Evolutionary conservation across 225 moss, liverwort and hornwort species (phyloP), one percentile per base, ranked within the genome.

Genomic region (Sphagnum tenellum): DNA sequence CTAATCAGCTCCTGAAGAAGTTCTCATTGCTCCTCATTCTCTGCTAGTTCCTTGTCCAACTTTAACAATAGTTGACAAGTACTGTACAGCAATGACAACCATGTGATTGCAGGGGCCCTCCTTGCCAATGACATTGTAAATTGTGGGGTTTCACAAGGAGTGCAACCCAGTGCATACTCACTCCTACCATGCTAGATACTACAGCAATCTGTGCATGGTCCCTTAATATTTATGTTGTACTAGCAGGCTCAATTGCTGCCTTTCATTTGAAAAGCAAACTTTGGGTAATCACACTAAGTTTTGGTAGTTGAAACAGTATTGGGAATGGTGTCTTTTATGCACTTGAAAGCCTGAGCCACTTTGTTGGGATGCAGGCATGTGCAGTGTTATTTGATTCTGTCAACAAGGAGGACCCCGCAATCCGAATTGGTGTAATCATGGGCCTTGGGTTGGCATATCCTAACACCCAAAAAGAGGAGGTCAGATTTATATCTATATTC

Each of bases 361-460:
- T 29, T 29, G 29, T 29, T 29, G 29, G 29, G 29, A 29, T 46
- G 64, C 81, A 95, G 95, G 96, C 92, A 55, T 87, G 83, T 82
- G 96, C 96, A 59, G 90, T 98, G 61, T 78, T 92, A 47, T 89
- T 66, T 50, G 96, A 96, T 56, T 90, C 76, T 61, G 83, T 87
- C 13, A 89, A 70, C 66, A 96, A 96, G 79, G 92, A 92, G 62
- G 92, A 92, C 62, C 70, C 89, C 9, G 83, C 84, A 54, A 81
- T 86, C 70, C 87, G 92, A 45, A 96, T 96, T 65, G 96, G 96
- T 60, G 92, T 92, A 46, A 96, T 96, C 59, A 85, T 96, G 90
- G 92, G 92, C 68, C 96, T 96, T 75, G 92, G 92, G 63, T 83
- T 96, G 65, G 96, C 96, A 47, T 96, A 96, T 74, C 90, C 92